phyloP scores from a whole-genome alignment of 352 stramenopile species.

The Globisporangium cystogenes region DNA sequence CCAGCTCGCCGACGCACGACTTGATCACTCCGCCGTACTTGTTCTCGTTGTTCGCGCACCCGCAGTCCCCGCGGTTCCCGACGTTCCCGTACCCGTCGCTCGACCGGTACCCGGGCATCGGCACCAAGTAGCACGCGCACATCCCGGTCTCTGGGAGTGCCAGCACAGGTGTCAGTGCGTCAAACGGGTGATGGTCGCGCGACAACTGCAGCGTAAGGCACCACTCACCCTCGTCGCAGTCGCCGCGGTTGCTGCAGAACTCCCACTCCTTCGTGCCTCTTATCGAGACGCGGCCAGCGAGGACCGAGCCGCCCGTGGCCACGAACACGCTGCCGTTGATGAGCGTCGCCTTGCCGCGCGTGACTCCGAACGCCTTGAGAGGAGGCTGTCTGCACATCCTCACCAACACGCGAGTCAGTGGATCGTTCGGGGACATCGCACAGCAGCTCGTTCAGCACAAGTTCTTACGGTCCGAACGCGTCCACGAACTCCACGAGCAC shows the following conservation, averaged over 20 bases:
- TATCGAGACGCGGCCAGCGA: slow-evolving; percentile 42
- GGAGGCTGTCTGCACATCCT: slow-evolving; percentile 35
- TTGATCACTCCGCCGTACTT: slow-evolving; percentile 60
- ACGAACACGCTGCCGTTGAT: slow-evolving; percentile 47
- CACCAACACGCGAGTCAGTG: slow-evolving; percentile 1
- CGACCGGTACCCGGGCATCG: slow-evolving; percentile 78
- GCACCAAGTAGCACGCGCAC: slow-evolving; percentile 49
- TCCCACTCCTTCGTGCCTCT: slow-evolving; percentile 88
- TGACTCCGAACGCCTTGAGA: slow-evolving; percentile 43
- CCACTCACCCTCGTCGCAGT: slow-evolving; percentile 59
- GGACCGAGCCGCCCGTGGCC: slow-evolving; percentile 26
- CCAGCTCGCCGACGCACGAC: slow-evolving; percentile 51
- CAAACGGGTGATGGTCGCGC: too few relatives aligned
- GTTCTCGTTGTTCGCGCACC: slow-evolving; percentile 78
- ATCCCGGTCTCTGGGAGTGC: slow-evolving; percentile 29
- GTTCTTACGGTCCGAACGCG: slow-evolving; percentile 49
- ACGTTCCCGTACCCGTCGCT: slow-evolving; percentile 84
- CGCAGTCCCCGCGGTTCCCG: slow-evolving; percentile 89
- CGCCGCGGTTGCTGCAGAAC: slow-evolving; percentile 84
- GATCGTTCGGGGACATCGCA: neutral
- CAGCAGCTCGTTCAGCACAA: neutral
- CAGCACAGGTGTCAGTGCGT: slow-evolving; percentile 6
- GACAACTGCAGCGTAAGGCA: too few relatives aligned
- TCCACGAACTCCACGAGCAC: slow-evolving; percentile 62
- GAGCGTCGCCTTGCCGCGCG: slow-evolving; percentile 29